These are phyloP conservation scores for Tetratostichococcus sp. DNA, from an alignment of 139 green algal genomes.

Conservation along the genomic window DNA sequence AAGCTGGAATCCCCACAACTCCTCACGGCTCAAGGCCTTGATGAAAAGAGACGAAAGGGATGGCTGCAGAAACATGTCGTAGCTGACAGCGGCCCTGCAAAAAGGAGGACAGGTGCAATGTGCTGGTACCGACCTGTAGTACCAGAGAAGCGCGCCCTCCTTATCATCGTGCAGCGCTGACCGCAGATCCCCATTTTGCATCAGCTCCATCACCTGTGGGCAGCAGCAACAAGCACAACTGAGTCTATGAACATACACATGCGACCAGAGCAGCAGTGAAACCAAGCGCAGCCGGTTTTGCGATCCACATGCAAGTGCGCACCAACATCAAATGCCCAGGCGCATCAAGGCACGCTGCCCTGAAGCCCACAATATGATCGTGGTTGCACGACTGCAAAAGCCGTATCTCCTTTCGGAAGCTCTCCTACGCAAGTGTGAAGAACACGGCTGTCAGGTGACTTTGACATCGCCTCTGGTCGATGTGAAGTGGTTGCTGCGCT, in stretches of 20 bases:
- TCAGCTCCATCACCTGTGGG: slow-evolving; percentile 46
- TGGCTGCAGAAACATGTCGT: too few species aligned
- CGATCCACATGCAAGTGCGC: neutral
- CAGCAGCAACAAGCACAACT: too few species aligned
- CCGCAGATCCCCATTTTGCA: slow-evolving; percentile 44
- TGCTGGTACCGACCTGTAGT: slow-evolving; percentile 20
- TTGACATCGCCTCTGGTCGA: too few species aligned
- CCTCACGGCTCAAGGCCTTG: too few species aligned
- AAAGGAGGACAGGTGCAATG: neutral
- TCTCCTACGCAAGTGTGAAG: neutral
- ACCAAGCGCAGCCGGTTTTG: slow-evolving; percentile 34
- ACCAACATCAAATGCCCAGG: neutral
- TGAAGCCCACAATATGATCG: neutral
- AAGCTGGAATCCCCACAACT: too few species aligned
- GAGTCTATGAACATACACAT: too few species aligned
- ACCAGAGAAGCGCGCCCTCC: slow-evolving; percentile 33
- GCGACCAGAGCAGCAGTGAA: too few species aligned
- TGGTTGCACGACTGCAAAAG: neutral
- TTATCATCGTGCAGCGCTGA: slow-evolving; percentile 16
- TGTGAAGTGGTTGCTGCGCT: too few species aligned
- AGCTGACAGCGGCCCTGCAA: too few species aligned
- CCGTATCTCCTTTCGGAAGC: neutral
- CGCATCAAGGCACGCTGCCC: neutral
- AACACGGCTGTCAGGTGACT: too few species aligned
- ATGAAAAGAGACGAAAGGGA: too few species aligned